A percentile compares a stretch with the other conserved stretches of the same genome.
Conservation (phyloP, 345 rosid genomes). For the Reutealis trisperma region DNA sequence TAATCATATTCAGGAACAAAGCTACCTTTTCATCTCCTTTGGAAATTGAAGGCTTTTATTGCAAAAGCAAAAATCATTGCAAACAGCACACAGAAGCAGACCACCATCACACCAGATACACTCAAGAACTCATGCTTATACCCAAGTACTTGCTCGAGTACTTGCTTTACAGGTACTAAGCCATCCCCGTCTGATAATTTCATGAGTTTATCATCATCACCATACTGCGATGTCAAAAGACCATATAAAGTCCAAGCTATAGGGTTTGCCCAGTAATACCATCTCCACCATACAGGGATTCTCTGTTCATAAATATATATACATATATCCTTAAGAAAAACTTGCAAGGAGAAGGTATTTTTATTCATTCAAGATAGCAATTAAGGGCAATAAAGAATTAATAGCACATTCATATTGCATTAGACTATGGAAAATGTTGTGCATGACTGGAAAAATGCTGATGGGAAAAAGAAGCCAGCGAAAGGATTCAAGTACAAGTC, state of each 20-base stretch:
- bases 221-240: slow-evolving; percentile 78
- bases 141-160: slow-evolving; percentile 61
- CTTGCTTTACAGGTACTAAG: slow-evolving; percentile 48
- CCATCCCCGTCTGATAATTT: slow-evolving; percentile 59
- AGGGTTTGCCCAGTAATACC: slow-evolving; percentile 99
- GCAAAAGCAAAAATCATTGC: slow-evolving; percentile 77
- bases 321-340: neutral
- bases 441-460: neutral
- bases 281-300: slow-evolving; percentile 96
- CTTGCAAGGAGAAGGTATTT: too few species aligned
- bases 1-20: neutral
- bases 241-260: slow-evolving; percentile 94
- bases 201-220: slow-evolving; percentile 51
- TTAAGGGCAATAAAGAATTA: neutral
- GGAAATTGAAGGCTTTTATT: slow-evolving; percentile 85
- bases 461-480: too few species aligned
- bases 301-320: slow-evolving; percentile 48
- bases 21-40: slow-evolving; percentile 59
- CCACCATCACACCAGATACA: slow-evolving; percentile 71
- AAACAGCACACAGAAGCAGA: slow-evolving; percentile 63
- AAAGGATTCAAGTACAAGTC: neutral
- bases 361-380: too few species aligned
- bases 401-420: neutral
- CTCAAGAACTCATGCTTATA: slow-evolving; percentile 77
- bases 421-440: neutral